phyloP scores from a whole-genome alignment of 768 basidiomycete genomes.

The Tricholomella constricta region DNA sequence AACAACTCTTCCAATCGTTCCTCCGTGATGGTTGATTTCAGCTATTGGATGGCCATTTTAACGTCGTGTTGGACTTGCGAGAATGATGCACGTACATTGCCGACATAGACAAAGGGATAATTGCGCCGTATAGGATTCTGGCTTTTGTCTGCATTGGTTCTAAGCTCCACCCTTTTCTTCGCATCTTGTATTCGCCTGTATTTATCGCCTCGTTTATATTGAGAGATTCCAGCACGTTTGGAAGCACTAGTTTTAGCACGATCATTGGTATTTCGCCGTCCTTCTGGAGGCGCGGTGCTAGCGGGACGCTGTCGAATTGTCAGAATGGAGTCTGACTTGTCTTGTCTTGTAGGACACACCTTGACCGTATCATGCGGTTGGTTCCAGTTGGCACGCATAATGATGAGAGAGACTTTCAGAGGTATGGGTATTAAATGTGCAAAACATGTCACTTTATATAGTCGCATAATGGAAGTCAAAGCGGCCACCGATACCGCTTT shows the following conservation, averaged over 20 bases:
- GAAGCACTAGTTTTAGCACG: background rate
- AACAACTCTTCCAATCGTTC: constrained; percentile 36
- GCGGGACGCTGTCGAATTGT: background rate
- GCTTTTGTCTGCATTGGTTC: constrained; percentile 4
- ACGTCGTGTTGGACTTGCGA: background rate
- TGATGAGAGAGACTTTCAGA: background rate
- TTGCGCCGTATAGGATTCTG: constrained; percentile 3
- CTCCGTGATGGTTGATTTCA: constrained; percentile 37
- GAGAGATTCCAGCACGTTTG: constrained; percentile 4
- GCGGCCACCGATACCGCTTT: constrained; percentile 6
- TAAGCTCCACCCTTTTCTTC: constrained; percentile 23
- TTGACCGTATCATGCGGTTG: constrained; percentile 8
- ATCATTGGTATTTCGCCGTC: background rate
- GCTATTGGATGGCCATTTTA: constrained; percentile 21
- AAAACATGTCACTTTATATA: constrained; percentile 6
- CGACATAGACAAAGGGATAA: constrained; percentile 50
- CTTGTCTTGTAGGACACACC: background rate
- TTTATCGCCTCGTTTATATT: constrained; percentile 11
- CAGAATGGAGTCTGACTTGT: background rate
- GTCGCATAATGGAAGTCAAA: constrained; percentile 6
- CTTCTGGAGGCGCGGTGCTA: background rate
- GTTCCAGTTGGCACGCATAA: background rate
- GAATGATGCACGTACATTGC: constrained; percentile 51
- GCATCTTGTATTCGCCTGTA: constrained; percentile 27
- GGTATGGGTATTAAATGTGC: background rate